phyloP scores from a whole-genome alignment of 1,284 basidiomycete genomes.

The Peniophora sp. region DNA sequence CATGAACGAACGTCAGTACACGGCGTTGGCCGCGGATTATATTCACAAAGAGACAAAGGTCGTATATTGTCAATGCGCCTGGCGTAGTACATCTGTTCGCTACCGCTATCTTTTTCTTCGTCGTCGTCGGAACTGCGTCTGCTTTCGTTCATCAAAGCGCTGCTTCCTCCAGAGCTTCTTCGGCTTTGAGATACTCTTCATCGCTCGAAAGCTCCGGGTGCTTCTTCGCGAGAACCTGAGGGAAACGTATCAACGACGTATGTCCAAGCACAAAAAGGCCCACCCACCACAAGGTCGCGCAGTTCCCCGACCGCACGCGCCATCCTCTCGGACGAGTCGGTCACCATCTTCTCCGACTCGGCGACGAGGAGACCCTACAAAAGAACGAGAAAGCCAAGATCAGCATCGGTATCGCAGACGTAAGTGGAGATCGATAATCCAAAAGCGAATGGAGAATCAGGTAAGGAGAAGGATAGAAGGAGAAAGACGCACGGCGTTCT shows the following conservation, averaged over 20 bases:
- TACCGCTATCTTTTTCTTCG: too few relatives aligned
- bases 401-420: too few relatives aligned
- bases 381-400: not conserved
- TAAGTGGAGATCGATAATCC: not conserved
- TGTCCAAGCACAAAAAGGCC: not conserved
- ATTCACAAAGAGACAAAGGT: too few relatives aligned
- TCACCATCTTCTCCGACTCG: slow-evolving; percentile 78
- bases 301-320: slow-evolving; percentile 58
- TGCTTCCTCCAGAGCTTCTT: slow-evolving; percentile 47
- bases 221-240: slow-evolving; percentile 41
- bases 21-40: too few relatives aligned
- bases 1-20: too few relatives aligned
- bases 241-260: slow-evolving; percentile 1
- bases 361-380: slow-evolving; percentile 63
- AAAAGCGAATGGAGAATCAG: not conserved
- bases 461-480: not conserved
- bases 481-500: slow-evolving; percentile 61
- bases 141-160: slow-evolving; percentile 20
- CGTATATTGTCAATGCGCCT: too few relatives aligned
- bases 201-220: slow-evolving; percentile 39
- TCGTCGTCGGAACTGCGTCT: too few relatives aligned
- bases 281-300: slow-evolving; percentile 62
- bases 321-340: slow-evolving; percentile 54
- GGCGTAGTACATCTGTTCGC: too few relatives aligned
- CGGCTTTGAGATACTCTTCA: slow-evolving; percentile 50